phyloP scores from a whole-genome alignment of 2,329 filamentous ascomycete species.

The Orbilia oligospora region DNA sequence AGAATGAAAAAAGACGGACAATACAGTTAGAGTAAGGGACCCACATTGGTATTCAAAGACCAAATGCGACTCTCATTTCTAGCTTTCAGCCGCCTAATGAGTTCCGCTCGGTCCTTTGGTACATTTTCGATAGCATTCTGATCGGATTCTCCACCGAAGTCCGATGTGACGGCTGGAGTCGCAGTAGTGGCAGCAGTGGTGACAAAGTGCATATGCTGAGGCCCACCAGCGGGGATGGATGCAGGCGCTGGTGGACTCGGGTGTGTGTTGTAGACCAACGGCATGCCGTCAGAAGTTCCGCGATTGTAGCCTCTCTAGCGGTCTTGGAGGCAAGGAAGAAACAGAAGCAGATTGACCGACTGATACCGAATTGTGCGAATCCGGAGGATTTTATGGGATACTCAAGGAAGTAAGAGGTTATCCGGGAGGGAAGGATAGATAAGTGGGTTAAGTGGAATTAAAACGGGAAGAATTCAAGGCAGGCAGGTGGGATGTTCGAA shows the following conservation, averaged over 20 bases:
- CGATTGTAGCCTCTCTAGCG: conserved; percentile 60
- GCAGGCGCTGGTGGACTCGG: conserved; percentile 51
- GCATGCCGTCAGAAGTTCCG: conserved; percentile 59
- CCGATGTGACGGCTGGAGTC: conserved; percentile 52
- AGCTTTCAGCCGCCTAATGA: conserved; percentile 87
- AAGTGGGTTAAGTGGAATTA: conserved; percentile 2
- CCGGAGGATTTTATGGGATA: conserved; percentile 34
- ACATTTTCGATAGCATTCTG: conserved; percentile 30
- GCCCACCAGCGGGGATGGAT: conserved; percentile 36
- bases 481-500: neutral
- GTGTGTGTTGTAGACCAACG: conserved; percentile 60
- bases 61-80: conserved; percentile 79
- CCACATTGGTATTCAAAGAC: conserved; percentile 76
- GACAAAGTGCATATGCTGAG: conserved; percentile 47
- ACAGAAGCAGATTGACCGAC: neutral
- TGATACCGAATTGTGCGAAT: conserved; percentile 13
- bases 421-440: conserved; percentile 14
- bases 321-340: conserved; percentile 46
- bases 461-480: neutral
- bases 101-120: conserved; percentile 76
- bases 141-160: conserved; percentile 23
- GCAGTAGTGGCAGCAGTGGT: conserved; percentile 6
- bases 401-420: neutral
- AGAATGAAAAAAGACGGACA: conserved; percentile 17
- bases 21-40: conserved; percentile 55